Evolutionary conservation across 805 yeast genomes (phyloP), one percentile per base, ranked within the genome.

Genomic region (Priceomyces haplophilus): DNA sequence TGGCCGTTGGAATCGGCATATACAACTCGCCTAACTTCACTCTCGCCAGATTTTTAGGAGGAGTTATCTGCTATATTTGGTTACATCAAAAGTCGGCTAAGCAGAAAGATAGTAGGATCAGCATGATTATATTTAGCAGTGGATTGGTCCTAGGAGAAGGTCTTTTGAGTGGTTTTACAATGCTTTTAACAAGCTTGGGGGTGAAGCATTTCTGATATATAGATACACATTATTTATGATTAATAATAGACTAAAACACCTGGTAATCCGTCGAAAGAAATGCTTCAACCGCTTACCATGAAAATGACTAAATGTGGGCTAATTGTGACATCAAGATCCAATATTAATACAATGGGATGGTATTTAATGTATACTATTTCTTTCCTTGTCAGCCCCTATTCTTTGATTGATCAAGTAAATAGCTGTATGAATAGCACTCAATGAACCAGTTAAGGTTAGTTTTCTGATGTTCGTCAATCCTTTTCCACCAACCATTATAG

Each of bases 71-170:
- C 1, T 76, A 76, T 55, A 48, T 66, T 50, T 80, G 90, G 88
- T 49, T 79, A 45, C 46, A 47, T 18, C 38, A 59, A 32, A 56
- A 36, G 52, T 46, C 45, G 13, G 44, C 51, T 6, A 50, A 53
- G 13, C 67, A 73, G 7, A 70, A 69, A 11, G 41, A 32, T 7
- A 78, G 78, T 19, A 80, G 79, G 48, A 87, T 93, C 1, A 74
- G 73, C 34, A 75, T 91, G 80, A 88, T 91, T 47, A 89, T 91
- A 15, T 80, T 88, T 53, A 87, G 96, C 55, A 83, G 95, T 52
- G 99, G 99, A 0, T 70, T 91, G 46, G 95, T 91, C 2, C 67
- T 91, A 16, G 99, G 99, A 13, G 99, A 91, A 64, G 98, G 99
- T 2, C 70, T 91, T 37, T 80, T 88, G 54, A 87, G 96, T 55